Conservation (phyloP, 1,284 basidiomycete genomes). For the Gomphus sp. region DNA sequence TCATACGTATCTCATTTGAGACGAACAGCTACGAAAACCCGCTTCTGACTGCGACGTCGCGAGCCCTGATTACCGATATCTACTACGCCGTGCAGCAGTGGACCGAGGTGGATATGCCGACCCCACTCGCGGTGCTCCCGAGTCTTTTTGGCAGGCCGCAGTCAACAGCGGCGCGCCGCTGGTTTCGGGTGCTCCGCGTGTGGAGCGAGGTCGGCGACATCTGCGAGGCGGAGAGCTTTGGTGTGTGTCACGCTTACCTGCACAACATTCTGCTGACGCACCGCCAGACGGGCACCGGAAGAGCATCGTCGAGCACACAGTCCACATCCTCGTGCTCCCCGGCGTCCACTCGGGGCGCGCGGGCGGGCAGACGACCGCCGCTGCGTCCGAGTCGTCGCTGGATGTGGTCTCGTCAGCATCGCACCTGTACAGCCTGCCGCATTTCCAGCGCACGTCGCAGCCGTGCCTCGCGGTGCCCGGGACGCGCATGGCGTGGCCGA, state of each 20-base stretch:
- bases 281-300: slow-evolving; percentile 55
- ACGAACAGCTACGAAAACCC: slow-evolving; percentile 63
- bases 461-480: slow-evolving; percentile 38
- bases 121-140: slow-evolving; percentile 48
- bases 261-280: neutral
- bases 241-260: slow-evolving; percentile 30
- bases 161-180: slow-evolving; percentile 27
- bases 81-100: slow-evolving; percentile 48
- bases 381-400: slow-evolving; percentile 18
- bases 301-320: slow-evolving; percentile 57
- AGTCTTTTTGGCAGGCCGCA: slow-evolving; percentile 37
- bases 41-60: slow-evolving; percentile 60
- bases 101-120: slow-evolving; percentile 52
- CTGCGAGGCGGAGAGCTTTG: slow-evolving; percentile 67
- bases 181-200: slow-evolving; percentile 51
- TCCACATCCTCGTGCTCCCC: slow-evolving; percentile 30
- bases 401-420: neutral
- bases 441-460: slow-evolving; percentile 4
- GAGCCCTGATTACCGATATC: slow-evolving; percentile 59
- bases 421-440: slow-evolving; percentile 14
- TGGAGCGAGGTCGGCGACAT: slow-evolving; percentile 69
- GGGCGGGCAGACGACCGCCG: neutral
- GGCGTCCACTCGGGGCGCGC: slow-evolving; percentile 22
- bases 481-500: slow-evolving; percentile 46
- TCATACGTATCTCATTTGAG: neutral